phyloP scores from a whole-genome alignment of 768 basidiomycete genomes.

The Dioszegia crocea region DNA sequence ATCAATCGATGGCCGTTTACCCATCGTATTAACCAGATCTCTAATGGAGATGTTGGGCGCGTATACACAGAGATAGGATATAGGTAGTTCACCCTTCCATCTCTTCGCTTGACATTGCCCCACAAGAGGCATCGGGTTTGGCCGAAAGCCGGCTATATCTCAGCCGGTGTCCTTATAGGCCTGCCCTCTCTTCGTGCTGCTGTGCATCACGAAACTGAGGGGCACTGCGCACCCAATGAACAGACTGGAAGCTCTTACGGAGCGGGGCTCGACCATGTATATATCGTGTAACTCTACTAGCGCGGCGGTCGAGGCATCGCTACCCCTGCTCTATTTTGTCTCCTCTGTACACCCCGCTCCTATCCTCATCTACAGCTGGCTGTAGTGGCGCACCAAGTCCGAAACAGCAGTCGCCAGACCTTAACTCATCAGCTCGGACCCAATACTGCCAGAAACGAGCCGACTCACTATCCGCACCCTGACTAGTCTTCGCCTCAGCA shows the following conservation, averaged over 20 bases:
- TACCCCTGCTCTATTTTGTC: too few relatives aligned
- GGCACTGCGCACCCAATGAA: too few relatives aligned
- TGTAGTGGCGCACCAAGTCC: constrained; percentile 3
- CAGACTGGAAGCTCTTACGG: too few relatives aligned
- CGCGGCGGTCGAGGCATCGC: too few relatives aligned
- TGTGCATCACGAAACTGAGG: too few relatives aligned
- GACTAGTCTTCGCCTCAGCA: constrained; percentile 73
- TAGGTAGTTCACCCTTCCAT: too few relatives aligned
- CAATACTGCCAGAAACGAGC: neutral
- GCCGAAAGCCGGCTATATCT: neutral
- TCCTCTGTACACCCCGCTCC: too few relatives aligned
- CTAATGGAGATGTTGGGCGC: neutral
- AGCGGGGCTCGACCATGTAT: too few relatives aligned
- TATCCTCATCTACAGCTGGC: neutral
- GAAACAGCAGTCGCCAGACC: constrained; percentile 1
- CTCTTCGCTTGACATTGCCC: too few relatives aligned
- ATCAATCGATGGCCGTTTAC: constrained; percentile 2
- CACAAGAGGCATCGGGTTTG: too few relatives aligned
- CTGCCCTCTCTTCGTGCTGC: neutral
- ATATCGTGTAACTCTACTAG: too few relatives aligned
- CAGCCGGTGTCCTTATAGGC: neutral
- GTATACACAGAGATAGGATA: too few relatives aligned
- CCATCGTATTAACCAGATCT: neutral
- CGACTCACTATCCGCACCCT: constrained; percentile 80
- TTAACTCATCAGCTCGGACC: neutral